Percentiles rank a stretch among this genome's conserved stretches.
These are phyloP conservation scores for Thelonectria olida DNA, from an alignment of 2,329 filamentous ascomycete genomes.

Conservation along the genomic window DNA sequence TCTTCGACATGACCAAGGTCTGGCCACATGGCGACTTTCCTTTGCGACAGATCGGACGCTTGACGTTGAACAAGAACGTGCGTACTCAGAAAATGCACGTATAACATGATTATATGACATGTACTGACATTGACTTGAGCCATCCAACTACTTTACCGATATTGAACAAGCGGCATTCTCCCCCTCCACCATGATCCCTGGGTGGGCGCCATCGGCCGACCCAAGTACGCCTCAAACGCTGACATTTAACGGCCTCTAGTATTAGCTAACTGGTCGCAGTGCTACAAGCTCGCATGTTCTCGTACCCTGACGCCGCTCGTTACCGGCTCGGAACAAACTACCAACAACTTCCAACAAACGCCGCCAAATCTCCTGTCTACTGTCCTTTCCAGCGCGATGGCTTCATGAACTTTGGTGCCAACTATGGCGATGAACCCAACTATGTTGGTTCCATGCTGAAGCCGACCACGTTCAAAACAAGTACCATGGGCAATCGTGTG, in stretches of 20 bases:
- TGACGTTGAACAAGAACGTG: conserved; percentile 72
- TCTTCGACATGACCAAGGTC: conserved; percentile 76
- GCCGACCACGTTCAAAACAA: too few species aligned
- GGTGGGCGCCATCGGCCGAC: conserved; percentile 71
- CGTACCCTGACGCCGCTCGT: conserved; percentile 59
- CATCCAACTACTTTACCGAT: conserved; percentile 72
- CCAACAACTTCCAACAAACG: conserved; percentile 60
- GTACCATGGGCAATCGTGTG: too few species aligned
- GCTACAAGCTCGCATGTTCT: conserved; percentile 59
- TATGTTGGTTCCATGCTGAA: conserved; percentile 41
- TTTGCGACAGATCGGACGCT: conserved; percentile 66
- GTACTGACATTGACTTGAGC: too few species aligned
- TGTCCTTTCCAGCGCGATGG: conserved; percentile 32
- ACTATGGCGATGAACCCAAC: conserved; percentile 41
- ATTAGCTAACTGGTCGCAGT: too few species aligned
- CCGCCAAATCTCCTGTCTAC: conserved; percentile 37
- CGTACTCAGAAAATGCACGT: fast-evolving
- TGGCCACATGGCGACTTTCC: conserved; percentile 73
- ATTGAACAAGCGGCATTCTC: conserved; percentile 75
- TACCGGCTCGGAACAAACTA: conserved; percentile 63
- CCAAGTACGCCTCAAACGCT: conserved; percentile 45
- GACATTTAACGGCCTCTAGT: too few species aligned
- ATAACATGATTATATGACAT: too few species aligned
- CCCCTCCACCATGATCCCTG: conserved; percentile 71
- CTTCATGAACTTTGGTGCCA: conserved; percentile 31